These are phyloP conservation scores for Syzygium syzygioides DNA, from an alignment of 441 rosid genomes.

Conservation along the genomic window DNA sequence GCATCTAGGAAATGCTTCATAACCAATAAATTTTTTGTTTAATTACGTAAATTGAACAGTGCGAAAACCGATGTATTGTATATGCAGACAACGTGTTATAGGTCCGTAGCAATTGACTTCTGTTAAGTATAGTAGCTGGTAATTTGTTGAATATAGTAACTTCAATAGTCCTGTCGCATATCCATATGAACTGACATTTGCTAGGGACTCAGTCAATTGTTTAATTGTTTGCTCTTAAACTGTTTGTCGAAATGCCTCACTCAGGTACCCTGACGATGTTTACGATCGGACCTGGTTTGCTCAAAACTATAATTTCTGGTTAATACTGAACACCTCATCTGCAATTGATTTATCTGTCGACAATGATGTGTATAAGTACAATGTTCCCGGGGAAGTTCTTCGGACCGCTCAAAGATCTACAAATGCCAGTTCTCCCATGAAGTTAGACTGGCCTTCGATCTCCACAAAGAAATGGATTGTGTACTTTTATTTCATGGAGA, in stretches of 20 bases:
- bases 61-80: background rate
- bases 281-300: background rate
- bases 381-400: background rate
- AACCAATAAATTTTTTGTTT: background rate
- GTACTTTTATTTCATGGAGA: background rate
- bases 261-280: background rate
- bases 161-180: background rate
- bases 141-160: background rate
- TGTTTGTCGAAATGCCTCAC: background rate
- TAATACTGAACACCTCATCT: background rate
- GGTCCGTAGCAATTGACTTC: background rate
- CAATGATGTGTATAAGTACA: background rate
- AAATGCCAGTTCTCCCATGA: background rate
- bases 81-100: background rate
- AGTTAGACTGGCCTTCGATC: fast-evolving
- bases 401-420: background rate
- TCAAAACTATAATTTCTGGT: fast-evolving
- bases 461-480: background rate
- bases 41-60: background rate
- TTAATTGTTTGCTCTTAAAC: background rate
- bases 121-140: background rate
- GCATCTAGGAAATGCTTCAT: background rate
- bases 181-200: background rate
- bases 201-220: background rate
- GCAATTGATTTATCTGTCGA: background rate